Conservation (phyloP, 805 yeast species). For the Schwanniomyces sp. region DNA sequence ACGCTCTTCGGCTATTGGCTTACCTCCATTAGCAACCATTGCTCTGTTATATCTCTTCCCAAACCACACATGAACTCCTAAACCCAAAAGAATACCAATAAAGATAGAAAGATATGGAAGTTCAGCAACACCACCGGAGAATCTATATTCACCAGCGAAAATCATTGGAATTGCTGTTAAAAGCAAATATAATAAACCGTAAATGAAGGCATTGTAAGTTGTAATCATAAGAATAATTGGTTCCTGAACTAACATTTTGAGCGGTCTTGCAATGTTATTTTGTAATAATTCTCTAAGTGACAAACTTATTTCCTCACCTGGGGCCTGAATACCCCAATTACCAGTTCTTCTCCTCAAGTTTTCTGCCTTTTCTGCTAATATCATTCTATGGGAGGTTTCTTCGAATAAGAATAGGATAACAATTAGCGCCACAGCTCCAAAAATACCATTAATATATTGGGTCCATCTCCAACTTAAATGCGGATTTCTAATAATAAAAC, state of each 20-base stretch:
- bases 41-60: conserved; percentile 7
- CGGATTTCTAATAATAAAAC: conserved; percentile 20
- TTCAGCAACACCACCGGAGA: conserved; percentile 20
- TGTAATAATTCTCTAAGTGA: conserved; percentile 16
- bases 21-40: conserved; percentile 53
- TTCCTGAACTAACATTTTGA: conserved; percentile 26
- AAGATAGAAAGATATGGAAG: conserved; percentile 32
- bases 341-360: conserved; percentile 24
- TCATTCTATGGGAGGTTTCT: conserved; percentile 33
- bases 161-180: conserved; percentile 38
- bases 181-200: conserved; percentile 39
- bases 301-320: conserved; percentile 19
- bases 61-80: conserved; percentile 23
- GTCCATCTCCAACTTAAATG: conserved; percentile 53
- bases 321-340: conserved; percentile 26
- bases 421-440: conserved; percentile 25
- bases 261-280: conserved; percentile 28
- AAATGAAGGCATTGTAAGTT: conserved; percentile 31
- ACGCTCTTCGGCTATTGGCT: conserved; percentile 76
- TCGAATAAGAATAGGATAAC: conserved; percentile 24
- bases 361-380: conserved; percentile 22
- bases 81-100: conserved; percentile 34
- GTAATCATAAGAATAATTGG: conserved; percentile 40
- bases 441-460: conserved; percentile 44
- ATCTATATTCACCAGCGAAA: conserved; percentile 37